Percentiles rank a stretch among this genome's conserved stretches.
Conservation (phyloP, 1,284 basidiomycete species). For the Chondrostereum purpureum region DNA sequence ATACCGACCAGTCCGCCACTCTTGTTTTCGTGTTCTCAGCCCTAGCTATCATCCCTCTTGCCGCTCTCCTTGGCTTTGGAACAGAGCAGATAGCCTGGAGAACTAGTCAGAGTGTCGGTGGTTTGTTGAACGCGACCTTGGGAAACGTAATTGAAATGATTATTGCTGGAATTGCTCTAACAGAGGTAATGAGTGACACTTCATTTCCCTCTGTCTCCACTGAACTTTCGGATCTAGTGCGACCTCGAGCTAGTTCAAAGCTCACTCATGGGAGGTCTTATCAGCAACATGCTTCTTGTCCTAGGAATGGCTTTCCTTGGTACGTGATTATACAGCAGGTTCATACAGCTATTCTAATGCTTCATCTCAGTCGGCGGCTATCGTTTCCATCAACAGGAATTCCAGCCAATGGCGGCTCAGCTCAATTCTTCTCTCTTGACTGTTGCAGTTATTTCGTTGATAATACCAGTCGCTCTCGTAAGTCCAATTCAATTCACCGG, state of each 20-base stretch:
- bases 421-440: conserved; percentile 59
- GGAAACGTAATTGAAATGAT: conserved; percentile 55
- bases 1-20: conserved; percentile 42
- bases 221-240: conserved; percentile 42
- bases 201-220: conserved; percentile 25
- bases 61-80: conserved; percentile 56
- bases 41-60: conserved; percentile 42
- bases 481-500: conserved; percentile 19
- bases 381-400: conserved; percentile 58
- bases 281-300: conserved; percentile 63
- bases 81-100: conserved; percentile 60
- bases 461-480: conserved; percentile 60
- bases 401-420: conserved; percentile 57
- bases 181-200: conserved; percentile 21
- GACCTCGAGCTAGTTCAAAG: conserved; percentile 63
- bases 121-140: conserved; percentile 56
- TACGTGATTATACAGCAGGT: conserved; percentile 13
- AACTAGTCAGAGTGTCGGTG: conserved; percentile 51
- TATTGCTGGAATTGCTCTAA: conserved; percentile 36
- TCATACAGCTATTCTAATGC: conserved; percentile 5
- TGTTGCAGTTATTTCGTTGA: conserved; percentile 49
- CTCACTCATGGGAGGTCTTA: conserved; percentile 51
- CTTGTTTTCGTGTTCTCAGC: conserved; percentile 47
- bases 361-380: conserved; percentile 41
- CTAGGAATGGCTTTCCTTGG: conserved; percentile 55